Base-by-base conservation (phyloP, 768 basidiomycete genomes). In the Lepiota venenata region DNA sequence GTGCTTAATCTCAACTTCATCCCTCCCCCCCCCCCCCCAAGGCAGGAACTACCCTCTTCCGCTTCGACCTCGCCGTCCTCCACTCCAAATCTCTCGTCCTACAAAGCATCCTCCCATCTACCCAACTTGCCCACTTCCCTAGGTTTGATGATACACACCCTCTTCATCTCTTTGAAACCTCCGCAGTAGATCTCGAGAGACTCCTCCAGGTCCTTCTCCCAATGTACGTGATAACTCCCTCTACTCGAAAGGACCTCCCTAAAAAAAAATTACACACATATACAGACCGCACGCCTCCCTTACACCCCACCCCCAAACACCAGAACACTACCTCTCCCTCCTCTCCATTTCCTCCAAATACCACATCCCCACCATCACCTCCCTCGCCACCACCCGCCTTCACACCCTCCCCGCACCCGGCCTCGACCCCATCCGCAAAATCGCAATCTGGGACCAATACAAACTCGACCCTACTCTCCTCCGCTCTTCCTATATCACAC, bases 21-120 rank as follows among this genome's bases (percentile, higher is more conserved):
- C 45, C 16, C n/a, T n/a, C n/a, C n/a, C n/a, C n/a, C n/a, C n/a
- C n/a, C n/a, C n/a, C n/a, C n/a, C n/a, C 60, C 25, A 25, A 83
- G 82, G 81, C 82, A 12, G 80, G 81, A 57, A 74, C 78, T 50
- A 74, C 70, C 10, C 65, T 83, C 1, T 84, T 80, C 60, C 68
- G 73, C 1, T 67, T 84, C 0, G 76, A 80, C 40, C 73, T 77
- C 10, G 74, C 75, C 8, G 74, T 77, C 72, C 43, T 72, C 58
- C 52, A 69, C 69, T 35, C 77, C 74, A 53, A 68, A 57, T 68
- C 70, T 35, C 63, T 63, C 16, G 50, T 69, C 54, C 57, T 73
- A 45, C 59, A 63, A 40, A 66, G 55, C 42, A 61, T 67, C 41
- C 63, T 71, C 71, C 79, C n/a, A n/a, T 66, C 63, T 9, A 56